Percentiles rank a stretch among this genome's conserved stretches.
These are phyloP conservation scores for Yarrowia keelungensis DNA, from an alignment of 805 yeast species.

Conservation along the genomic window DNA sequence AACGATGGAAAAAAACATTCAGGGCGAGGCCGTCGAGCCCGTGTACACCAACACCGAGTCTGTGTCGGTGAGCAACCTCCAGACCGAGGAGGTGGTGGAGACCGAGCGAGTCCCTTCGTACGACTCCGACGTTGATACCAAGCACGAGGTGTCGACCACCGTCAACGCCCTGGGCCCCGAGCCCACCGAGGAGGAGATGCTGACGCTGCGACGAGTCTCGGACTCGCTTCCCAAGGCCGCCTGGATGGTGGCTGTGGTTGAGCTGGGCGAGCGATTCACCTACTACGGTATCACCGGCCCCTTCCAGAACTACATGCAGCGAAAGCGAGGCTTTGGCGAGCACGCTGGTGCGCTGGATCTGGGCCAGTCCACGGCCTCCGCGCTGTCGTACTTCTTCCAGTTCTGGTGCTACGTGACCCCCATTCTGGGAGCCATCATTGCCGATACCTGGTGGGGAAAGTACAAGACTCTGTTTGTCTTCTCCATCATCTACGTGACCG, in stretches of 20 bases:
- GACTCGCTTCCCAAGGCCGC: conserved; percentile 62
- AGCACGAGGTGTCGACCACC: conserved; percentile 12
- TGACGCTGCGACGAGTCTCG: conserved; percentile 60
- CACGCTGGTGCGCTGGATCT: conserved; percentile 64
- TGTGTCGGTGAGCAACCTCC: not conserved
- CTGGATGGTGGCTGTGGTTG: conserved; percentile 72
- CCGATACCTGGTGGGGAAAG: conserved; percentile 79
- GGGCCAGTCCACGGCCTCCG: conserved; percentile 70
- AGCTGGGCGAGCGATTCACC: conserved; percentile 80
- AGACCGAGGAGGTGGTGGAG: conserved; percentile 11
- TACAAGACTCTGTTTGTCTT: conserved; percentile 70
- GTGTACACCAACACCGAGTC: conserved; percentile 9
- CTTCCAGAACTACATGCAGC: conserved; percentile 79
- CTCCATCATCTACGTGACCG: conserved; percentile 63
- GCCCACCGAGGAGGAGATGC: conserved; percentile 63
- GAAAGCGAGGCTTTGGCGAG: conserved; percentile 40
- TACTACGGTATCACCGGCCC: conserved; percentile 81
- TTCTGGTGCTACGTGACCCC: conserved; percentile 86
- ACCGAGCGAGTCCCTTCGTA: conserved; percentile 2
- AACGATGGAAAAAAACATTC: conserved; percentile 14
- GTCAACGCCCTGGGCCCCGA: conserved; percentile 43
- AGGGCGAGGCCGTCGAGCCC: conserved; percentile 21
- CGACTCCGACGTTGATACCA: conserved; percentile 20
- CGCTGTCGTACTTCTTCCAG: conserved; percentile 74
- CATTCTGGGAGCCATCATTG: conserved; percentile 72